Evolutionary conservation across 441 rosid species (phyloP).

Genomic region (Mallotus japonicus): DNA sequence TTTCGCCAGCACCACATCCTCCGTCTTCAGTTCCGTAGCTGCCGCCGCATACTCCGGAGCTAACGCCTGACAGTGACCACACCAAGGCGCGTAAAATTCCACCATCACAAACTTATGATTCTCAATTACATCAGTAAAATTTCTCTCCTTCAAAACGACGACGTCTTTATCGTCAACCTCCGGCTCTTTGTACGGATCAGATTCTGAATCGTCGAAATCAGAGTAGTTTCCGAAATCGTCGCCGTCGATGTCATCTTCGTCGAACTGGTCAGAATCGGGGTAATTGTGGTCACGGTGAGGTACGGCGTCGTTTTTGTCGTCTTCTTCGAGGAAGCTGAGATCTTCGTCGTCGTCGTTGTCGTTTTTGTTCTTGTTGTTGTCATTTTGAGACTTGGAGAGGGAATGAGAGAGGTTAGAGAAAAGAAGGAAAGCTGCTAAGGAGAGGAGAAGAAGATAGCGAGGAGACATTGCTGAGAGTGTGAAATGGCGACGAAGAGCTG

Average conservation of each 20-base stretch:
- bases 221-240: constrained; percentile 42
- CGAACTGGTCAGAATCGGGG: constrained; percentile 36
- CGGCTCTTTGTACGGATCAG: constrained; percentile 58
- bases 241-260: constrained; percentile 32
- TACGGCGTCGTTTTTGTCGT: constrained; percentile 28
- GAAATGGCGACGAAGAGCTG: constrained; percentile 9
- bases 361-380: constrained; percentile 1
- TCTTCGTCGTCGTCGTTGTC: constrained; percentile 72
- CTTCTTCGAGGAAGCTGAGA: constrained; percentile 95
- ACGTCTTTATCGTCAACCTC: constrained; percentile 88
- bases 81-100: constrained; percentile 99
- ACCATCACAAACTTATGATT: constrained; percentile 79
- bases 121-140: constrained; percentile 64
- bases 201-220: constrained; percentile 60
- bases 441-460: constrained; percentile 53
- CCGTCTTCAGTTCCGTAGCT: constrained; percentile 73
- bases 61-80: constrained; percentile 91
- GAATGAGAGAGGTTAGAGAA: constrained; percentile 50
- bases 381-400: constrained; percentile 30
- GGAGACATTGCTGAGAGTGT: constrained; percentile 40
- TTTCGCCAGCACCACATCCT: constrained; percentile 69
- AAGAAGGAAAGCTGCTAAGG: constrained; percentile 56
- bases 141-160: constrained; percentile 70
- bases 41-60: constrained; percentile 99
- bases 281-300: constrained; percentile 13